Evolutionary conservation across 2,329 filamentous ascomycete genomes (phyloP).

Genomic region (Cladosporium oxysporum): DNA sequence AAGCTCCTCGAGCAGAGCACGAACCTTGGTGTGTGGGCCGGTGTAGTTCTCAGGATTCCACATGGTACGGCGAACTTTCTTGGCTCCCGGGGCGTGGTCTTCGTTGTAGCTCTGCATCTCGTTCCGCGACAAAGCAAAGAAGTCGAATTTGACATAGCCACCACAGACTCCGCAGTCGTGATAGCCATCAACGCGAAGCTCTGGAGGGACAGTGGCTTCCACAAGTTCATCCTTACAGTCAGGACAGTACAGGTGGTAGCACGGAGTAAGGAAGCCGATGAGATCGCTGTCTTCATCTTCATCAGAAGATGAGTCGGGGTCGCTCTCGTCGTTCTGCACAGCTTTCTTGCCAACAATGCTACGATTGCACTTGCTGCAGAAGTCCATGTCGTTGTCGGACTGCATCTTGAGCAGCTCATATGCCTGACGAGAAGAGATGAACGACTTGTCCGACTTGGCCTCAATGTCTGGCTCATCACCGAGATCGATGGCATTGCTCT

Average conservation of each 20-base stretch:
- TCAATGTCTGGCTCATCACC: slow-evolving; percentile 66
- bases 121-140: slow-evolving; percentile 68
- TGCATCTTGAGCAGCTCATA: slow-evolving; percentile 86
- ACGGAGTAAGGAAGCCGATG: slow-evolving; percentile 79
- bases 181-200: slow-evolving; percentile 44
- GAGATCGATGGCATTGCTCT: slow-evolving; percentile 83
- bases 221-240: slow-evolving; percentile 67
- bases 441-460: slow-evolving; percentile 53
- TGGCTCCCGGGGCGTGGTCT: slow-evolving; percentile 56
- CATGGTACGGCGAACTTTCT: slow-evolving; percentile 57
- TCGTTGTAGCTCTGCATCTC: slow-evolving; percentile 50
- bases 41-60: slow-evolving; percentile 65
- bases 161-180: slow-evolving; percentile 71
- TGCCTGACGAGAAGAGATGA: slow-evolving; percentile 68
- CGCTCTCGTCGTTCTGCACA: slow-evolving; percentile 52
- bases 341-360: slow-evolving; percentile 59
- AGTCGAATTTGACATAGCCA: slow-evolving; percentile 61
- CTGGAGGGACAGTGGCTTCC: slow-evolving; percentile 50
- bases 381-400: slow-evolving; percentile 75
- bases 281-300: slow-evolving; percentile 52
- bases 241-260: slow-evolving; percentile 81
- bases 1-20: slow-evolving; percentile 75
- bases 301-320: slow-evolving; percentile 59
- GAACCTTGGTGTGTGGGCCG: slow-evolving; percentile 91
- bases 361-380: slow-evolving; percentile 69